Percentiles rank a stretch among this genome's conserved stretches.
Conservation (phyloP, 1,139 yeast genomes). For the Yamadazyma buinensis region DNA sequence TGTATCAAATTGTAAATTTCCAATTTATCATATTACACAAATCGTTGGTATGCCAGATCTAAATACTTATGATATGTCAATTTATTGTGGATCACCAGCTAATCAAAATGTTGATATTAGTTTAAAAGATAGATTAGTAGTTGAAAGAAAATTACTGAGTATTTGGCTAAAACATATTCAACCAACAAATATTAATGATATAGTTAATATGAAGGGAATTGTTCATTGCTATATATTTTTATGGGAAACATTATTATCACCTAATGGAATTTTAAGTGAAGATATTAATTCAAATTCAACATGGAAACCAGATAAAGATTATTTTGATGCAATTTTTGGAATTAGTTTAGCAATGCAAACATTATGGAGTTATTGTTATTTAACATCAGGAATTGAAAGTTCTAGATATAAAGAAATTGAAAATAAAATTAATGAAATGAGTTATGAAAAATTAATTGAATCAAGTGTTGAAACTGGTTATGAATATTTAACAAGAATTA, state of each 20-base stretch:
- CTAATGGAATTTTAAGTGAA: conserved; percentile 12
- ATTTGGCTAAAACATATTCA: conserved; percentile 39
- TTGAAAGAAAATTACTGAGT: conserved; percentile 44
- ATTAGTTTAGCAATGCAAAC: conserved; percentile 46
- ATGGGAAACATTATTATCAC: conserved; percentile 55
- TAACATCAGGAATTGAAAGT: conserved; percentile 40
- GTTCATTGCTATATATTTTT: conserved; percentile 60
- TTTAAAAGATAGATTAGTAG: conserved; percentile 49
- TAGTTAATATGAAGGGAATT: conserved; percentile 41
- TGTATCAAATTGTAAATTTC: conserved; percentile 24
- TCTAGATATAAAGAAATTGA: conserved; percentile 23
- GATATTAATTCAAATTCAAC: conserved; percentile 7
- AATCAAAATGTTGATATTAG: conserved; percentile 74
- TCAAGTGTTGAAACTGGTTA: conserved; percentile 29
- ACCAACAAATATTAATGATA: conserved; percentile 27
- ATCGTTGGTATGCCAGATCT: conserved; percentile 59
- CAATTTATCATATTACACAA: conserved; percentile 70
- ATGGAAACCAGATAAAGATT: conserved; percentile 28
- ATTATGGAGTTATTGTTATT: conserved; percentile 45
- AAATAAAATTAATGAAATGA: conserved; percentile 8
- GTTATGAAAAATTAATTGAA: conserved; percentile 21
- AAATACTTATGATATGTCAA: conserved; percentile 73
- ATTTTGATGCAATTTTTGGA: conserved; percentile 39
- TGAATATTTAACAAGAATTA: conserved; percentile 34
- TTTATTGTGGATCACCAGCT: conserved; percentile 79